phyloP scores from a whole-genome alignment of 257 asterid genomes.

The Penstemon newberryi region DNA sequence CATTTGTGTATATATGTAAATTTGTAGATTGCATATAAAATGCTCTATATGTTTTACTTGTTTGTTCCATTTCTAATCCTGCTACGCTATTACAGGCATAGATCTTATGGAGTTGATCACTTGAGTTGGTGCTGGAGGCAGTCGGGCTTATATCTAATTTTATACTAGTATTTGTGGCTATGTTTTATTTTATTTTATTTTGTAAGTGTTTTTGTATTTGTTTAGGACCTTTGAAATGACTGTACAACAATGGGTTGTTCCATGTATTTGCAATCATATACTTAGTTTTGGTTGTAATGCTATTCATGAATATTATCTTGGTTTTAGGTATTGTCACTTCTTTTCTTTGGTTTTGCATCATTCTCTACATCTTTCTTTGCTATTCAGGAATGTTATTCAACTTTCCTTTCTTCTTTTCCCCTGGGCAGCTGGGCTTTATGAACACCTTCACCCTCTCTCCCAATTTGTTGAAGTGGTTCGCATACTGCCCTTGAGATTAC shows the following conservation, averaged over 20 bases:
- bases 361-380: background rate
- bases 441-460: too few relatives aligned
- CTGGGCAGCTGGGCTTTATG: too few relatives aligned
- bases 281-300: conserved; percentile 35
- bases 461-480: too few relatives aligned
- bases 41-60: background rate
- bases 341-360: too few relatives aligned
- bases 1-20: background rate
- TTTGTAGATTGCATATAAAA: background rate
- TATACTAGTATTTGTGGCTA: conserved; percentile 29
- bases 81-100: conserved; percentile 33
- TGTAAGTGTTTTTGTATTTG: conserved; percentile 22
- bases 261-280: conserved; percentile 33
- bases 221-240: conserved; percentile 43
- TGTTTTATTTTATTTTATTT: conserved; percentile 9
- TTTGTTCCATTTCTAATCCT: conserved; percentile 16
- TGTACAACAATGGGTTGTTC: conserved; percentile 34
- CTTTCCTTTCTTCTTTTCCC: too few relatives aligned
- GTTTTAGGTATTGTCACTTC: background rate
- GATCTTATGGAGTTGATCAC: conserved; percentile 30
- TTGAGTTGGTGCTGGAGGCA: conserved; percentile 31
- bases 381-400: background rate
- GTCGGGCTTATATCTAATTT: conserved; percentile 31
- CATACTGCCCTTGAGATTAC: too few relatives aligned
- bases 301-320: conserved; percentile 24